Percentiles rank a stretch among this genome's conserved stretches.
These are phyloP conservation scores for Magnusiomyces fungicola DNA, from an alignment of 1,139 yeast genomes.

Conservation along the genomic window DNA sequence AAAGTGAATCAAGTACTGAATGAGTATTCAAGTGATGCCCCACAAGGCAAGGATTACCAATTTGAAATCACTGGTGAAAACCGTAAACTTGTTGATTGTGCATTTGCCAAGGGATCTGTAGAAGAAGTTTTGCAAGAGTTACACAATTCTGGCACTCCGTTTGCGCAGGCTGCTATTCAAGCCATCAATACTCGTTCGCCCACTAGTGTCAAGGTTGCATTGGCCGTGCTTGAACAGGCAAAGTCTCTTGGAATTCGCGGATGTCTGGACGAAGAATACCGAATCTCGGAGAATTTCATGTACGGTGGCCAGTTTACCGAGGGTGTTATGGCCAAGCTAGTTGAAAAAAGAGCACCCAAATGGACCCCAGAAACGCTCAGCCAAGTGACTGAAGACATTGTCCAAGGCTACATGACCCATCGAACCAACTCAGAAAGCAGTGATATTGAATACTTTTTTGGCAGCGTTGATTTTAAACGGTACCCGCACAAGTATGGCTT, in stretches of 20 bases:
- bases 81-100: conserved; percentile 55
- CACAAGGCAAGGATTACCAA: conserved; percentile 51
- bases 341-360: conserved; percentile 52
- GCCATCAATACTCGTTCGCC: conserved; percentile 60
- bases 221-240: conserved; percentile 63
- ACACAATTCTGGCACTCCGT: conserved; percentile 48
- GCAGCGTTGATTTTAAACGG: conserved; percentile 46
- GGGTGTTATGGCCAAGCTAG: conserved; percentile 69
- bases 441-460: conserved; percentile 36
- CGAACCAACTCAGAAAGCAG: conserved; percentile 22
- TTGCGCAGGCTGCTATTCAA: conserved; percentile 54
- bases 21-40: conserved; percentile 67
- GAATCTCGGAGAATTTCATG: conserved; percentile 73
- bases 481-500: conserved; percentile 79
- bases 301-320: conserved; percentile 56
- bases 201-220: conserved; percentile 65
- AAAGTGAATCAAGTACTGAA: conserved; percentile 67
- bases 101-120: conserved; percentile 54
- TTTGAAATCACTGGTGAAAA: conserved; percentile 53
- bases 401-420: conserved; percentile 14
- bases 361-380: conserved; percentile 41
- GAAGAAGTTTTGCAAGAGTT: conserved; percentile 58
- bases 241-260: conserved; percentile 50
- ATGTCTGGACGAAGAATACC: conserved; percentile 67
- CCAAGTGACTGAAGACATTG: conserved; percentile 24